These are phyloP conservation scores for Xerocomus spinulosus DNA, from an alignment of 768 basidiomycete genomes.

Conservation along the genomic window DNA sequence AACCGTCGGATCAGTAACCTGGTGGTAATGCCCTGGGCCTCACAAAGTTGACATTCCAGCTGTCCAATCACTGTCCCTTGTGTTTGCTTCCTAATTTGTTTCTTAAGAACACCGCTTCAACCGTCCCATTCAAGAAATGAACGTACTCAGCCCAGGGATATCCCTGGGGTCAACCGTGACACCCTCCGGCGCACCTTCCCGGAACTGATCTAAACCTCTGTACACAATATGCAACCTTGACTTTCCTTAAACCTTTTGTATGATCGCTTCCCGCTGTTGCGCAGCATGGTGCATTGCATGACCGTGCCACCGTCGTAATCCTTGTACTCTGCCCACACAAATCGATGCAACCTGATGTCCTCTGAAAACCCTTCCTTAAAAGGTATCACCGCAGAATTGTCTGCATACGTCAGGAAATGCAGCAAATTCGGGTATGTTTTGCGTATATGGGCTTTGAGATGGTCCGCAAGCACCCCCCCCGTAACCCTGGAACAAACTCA, in stretches of 20 bases:
- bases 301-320: conserved; percentile 99
- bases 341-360: conserved; percentile 88
- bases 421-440: conserved; percentile 80
- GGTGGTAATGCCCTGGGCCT: conserved; percentile 18
- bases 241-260: conserved; percentile 81
- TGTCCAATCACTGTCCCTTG: conserved; percentile 92
- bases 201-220: conserved; percentile 73
- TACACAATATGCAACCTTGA: conserved; percentile 85
- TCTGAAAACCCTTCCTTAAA: conserved; percentile 99
- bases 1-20: conserved; percentile 2
- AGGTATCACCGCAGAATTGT: conserved; percentile 98
- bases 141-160: conserved; percentile 83
- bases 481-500: conserved; percentile 65
- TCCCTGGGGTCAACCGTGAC: conserved; percentile 63
- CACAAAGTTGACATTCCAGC: conserved; percentile 73
- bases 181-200: conserved; percentile 48
- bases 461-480: conserved; percentile 98
- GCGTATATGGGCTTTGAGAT: conserved; percentile 91
- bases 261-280: conserved; percentile 90
- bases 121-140: not conserved
- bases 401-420: conserved; percentile 96
- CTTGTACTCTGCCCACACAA: conserved; percentile 97
- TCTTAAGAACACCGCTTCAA: no score
- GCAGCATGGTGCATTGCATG: conserved; percentile 98
- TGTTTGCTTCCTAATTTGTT: conserved; percentile 30